Evolutionary conservation across 2,329 filamentous ascomycete species (phyloP).

Genomic region (Aureobasidium zeae): DNA sequence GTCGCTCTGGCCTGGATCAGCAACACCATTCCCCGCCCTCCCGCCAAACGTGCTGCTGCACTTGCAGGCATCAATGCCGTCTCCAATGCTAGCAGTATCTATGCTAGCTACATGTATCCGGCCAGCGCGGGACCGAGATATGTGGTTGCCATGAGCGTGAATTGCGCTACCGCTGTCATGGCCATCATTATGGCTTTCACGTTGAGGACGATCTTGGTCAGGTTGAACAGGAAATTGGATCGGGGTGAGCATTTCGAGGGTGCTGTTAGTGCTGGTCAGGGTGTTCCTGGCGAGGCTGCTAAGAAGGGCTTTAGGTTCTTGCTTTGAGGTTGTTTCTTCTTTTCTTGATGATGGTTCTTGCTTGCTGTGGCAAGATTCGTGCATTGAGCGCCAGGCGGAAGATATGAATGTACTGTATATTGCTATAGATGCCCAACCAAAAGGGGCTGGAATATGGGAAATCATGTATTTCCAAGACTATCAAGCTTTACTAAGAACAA

Average conservation of each 20-base stretch:
- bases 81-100: slow-evolving; percentile 46
- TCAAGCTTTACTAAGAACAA: too few species aligned
- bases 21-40: slow-evolving; percentile 42
- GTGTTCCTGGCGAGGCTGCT: slow-evolving; percentile 23
- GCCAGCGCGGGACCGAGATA: slow-evolving; percentile 25
- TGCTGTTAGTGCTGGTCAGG: slow-evolving; percentile 37
- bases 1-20: slow-evolving; percentile 50
- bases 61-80: slow-evolving; percentile 48
- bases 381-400: too few species aligned
- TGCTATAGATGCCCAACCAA: too few species aligned
- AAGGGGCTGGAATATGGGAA: too few species aligned
- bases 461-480: too few species aligned
- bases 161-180: slow-evolving; percentile 55
- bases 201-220: slow-evolving; percentile 53
- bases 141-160: slow-evolving; percentile 54
- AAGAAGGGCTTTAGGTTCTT: slow-evolving; percentile 59
- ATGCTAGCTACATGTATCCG: slow-evolving; percentile 43
- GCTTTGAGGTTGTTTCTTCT: too few species aligned
- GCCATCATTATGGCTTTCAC: slow-evolving; percentile 55
- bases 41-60: slow-evolving; percentile 47
- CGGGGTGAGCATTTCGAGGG: slow-evolving; percentile 48
- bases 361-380: too few species aligned
- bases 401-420: too few species aligned
- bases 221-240: slow-evolving; percentile 62
- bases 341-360: too few species aligned